Conservation (phyloP, 2,329 filamentous ascomycete species). For the Ophiostoma sp. region DNA sequence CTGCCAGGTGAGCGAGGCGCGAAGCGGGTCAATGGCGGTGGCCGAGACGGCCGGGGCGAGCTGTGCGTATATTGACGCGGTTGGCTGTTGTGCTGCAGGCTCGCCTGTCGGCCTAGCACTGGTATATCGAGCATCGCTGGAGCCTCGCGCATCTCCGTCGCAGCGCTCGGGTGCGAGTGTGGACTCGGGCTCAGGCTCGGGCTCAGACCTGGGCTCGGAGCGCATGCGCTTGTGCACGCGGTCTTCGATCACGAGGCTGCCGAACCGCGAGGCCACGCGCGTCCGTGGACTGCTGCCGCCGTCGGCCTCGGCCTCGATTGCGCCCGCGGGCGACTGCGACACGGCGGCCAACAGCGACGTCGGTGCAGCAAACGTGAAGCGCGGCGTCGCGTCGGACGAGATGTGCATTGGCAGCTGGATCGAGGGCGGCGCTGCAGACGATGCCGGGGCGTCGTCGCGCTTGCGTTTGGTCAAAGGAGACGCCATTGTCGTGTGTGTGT, state of each 20-base stretch:
- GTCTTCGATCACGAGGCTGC: slow-evolving; percentile 41
- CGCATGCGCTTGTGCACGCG: slow-evolving; percentile 22
- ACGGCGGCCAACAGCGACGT: not conserved
- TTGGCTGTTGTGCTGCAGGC: too few relatives aligned
- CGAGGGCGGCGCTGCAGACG: not conserved
- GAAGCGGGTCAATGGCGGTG: slow-evolving; percentile 43
- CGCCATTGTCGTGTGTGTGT: not conserved
- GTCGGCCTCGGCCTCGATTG: slow-evolving; percentile 29
- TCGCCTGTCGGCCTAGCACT: too few relatives aligned
- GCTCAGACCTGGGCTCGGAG: not conserved
- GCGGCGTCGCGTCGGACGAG: not conserved
- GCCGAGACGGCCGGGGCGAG: not conserved
- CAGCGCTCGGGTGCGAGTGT: slow-evolving; percentile 29
- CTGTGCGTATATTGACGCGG: not conserved
- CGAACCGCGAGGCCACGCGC: slow-evolving; percentile 48
- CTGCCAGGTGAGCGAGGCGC: slow-evolving; percentile 60
- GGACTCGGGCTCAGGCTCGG: too few relatives aligned
- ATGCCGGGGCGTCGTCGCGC: not conserved
- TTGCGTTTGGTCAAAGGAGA: slow-evolving; percentile 18
- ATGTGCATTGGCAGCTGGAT: not conserved
- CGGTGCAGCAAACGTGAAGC: slow-evolving; percentile 12
- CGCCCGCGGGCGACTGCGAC: not conserved
- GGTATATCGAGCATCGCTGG: too few relatives aligned
- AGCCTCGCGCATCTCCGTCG: slow-evolving; percentile 30
- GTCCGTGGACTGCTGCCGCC: slow-evolving; percentile 50